A percentile compares a stretch with the other conserved stretches of the same genome.
Conservation (phyloP, 2,329 filamentous ascomycete species). For the Colletotrichum sp. region DNA sequence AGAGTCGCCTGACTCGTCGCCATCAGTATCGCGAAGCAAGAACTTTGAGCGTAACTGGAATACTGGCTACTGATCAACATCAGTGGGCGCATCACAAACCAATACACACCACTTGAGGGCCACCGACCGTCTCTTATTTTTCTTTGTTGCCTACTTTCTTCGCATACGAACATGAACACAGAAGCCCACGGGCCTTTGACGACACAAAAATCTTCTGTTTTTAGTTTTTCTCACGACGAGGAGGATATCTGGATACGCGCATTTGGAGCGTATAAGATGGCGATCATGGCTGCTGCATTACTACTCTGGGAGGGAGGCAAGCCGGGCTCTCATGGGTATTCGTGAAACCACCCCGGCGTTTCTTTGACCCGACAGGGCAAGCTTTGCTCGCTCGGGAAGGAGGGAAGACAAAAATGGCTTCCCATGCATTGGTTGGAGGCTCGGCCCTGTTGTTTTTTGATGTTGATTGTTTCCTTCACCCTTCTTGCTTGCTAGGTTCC, state of each 20-base stretch:
- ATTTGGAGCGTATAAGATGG: slow-evolving; percentile 2
- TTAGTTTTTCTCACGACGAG: slow-evolving; percentile 1
- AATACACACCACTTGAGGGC: neutral
- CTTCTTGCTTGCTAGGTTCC: neutral
- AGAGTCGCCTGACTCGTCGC: slow-evolving; percentile 42
- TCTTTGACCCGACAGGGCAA: neutral
- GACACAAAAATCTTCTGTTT: neutral
- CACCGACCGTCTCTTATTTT: neutral
- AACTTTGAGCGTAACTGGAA: slow-evolving; percentile 17
- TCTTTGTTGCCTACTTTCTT: neutral
- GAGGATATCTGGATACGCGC: slow-evolving; percentile 10
- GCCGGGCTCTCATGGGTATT: neutral
- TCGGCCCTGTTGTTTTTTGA: neutral
- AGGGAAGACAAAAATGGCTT: neutral
- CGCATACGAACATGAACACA: slow-evolving; percentile 1
- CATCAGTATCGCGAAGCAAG: slow-evolving; percentile 12
- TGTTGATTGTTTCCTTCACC: neutral
- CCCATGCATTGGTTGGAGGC: neutral
- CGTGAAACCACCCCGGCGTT: neutral
- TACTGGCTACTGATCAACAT: neutral
- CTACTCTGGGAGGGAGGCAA: neutral
- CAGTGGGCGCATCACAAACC: neutral
- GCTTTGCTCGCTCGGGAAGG: neutral
- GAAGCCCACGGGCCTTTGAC: neutral
- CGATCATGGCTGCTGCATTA: slow-evolving; percentile 7